Evolutionary conservation across 306 rosid genomes (phyloP).

Genomic region (Casuarina equisetifolia): DNA sequence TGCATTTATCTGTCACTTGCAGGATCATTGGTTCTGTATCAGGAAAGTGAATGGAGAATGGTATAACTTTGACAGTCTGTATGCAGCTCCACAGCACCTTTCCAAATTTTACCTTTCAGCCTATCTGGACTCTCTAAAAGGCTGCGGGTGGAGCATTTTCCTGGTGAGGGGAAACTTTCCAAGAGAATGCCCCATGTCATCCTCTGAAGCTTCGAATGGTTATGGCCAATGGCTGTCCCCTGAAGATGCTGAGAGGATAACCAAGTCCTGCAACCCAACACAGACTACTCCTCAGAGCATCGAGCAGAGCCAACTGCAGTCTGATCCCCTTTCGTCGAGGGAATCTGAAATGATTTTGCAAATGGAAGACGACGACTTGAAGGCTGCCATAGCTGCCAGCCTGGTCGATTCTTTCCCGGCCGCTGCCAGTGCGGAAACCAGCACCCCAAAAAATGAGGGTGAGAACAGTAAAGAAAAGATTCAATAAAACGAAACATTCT

Average conservation of each 20-base stretch:
- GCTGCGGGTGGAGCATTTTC: constrained; percentile 98
- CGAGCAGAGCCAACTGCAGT: constrained; percentile 34
- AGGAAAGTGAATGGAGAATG: constrained; percentile 91
- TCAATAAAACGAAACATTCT: constrained; percentile 28
- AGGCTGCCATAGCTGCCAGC: constrained; percentile 94
- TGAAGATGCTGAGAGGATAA: constrained; percentile 94
- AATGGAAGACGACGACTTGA: constrained; percentile 85
- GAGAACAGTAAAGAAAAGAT: constrained; percentile 36
- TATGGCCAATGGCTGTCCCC: constrained; percentile 97
- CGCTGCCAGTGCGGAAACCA: constrained; percentile 33
- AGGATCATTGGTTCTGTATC: constrained; percentile 97
- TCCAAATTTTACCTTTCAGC: constrained; percentile 98
- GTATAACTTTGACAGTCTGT: constrained; percentile 96
- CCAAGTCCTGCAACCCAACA: constrained; percentile 76
- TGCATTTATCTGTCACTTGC: constrained; percentile 94
- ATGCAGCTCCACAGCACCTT: constrained; percentile 91
- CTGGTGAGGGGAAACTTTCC: constrained; percentile 94
- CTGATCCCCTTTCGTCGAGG: constrained; percentile 40
- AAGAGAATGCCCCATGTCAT: constrained; percentile 80
- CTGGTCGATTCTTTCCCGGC: constrained; percentile 61
- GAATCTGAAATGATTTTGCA: constrained; percentile 59
- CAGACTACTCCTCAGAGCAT: constrained; percentile 54
- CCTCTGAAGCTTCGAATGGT: constrained; percentile 86
- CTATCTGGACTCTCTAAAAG: constrained; percentile 82
- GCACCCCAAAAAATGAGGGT: constrained; percentile 34